Evolutionary conservation across 2,329 filamentous ascomycete species (phyloP), one percentile per base, ranked within the genome.

Genomic region (Trichoderma polysporum): DNA sequence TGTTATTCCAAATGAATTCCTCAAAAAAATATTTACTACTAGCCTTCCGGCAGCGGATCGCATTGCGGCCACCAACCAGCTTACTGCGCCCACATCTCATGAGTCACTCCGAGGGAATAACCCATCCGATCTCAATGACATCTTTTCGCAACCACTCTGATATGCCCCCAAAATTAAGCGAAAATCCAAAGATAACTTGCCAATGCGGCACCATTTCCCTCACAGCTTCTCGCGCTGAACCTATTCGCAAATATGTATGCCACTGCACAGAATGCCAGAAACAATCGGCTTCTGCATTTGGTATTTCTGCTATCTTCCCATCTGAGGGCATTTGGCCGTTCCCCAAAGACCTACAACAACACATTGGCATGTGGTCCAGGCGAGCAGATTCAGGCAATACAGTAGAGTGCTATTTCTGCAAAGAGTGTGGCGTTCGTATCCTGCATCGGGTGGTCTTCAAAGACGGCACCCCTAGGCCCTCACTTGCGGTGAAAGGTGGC

Each of bases 401-500:
- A 10, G 75, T 81, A 70, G 77, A 82, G 68, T 83, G 81, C 70
- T 81, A 77, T 67, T 80, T 81, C 66, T 81, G 78, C 70, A 75
- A 74, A 17, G 71, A 68, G 3, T 83, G 81, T 71, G 83, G 83
- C 15, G 78, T 77, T 22, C 79, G 83, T 15, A 66, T 85, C 22
- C 71, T 84, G 35, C 83, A 85, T 68, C 79, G 80, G 52, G 74
- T 77, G 41, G 73, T 78, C 25, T 70, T 78, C 7, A 68, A 74
- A 1, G 78, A 81, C 66, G 82, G 82, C 2, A 74, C 70, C 7
- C 73, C 77, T 4, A 74, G 77, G 31, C 33, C 74, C 0, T 80
- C 76, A 0, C 68, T 84, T 10, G 80, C 77, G 22, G 73, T 85
- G 68, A 85, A 85, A 73, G 83, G 80, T 2, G 83, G 83, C 0